phyloP scores from a whole-genome alignment of 345 rosid genomes.

The Melaleuca alternifolia region DNA sequence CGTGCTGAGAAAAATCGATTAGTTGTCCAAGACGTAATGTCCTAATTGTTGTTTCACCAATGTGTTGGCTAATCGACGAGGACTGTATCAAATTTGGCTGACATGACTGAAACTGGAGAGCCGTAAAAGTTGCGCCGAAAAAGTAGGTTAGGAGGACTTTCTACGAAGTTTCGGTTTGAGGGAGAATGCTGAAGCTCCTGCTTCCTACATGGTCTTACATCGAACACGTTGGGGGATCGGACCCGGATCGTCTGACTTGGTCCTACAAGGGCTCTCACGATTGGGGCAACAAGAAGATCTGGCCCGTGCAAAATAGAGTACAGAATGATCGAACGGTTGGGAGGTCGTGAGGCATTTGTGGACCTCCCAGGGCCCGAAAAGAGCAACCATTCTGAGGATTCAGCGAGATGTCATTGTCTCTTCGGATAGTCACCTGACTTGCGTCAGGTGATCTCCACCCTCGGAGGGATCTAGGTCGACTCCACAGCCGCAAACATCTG shows the following conservation, averaged over 20 bases:
- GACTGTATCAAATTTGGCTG: neutral
- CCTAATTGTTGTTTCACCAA: neutral
- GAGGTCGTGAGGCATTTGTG: neutral
- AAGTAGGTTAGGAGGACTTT: neutral
- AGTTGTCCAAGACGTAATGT: rapidly evolving
- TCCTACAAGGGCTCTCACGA: neutral
- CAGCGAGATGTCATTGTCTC: neutral
- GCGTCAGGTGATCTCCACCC: too few relatives aligned
- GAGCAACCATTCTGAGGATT: neutral
- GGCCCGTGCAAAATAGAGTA: neutral
- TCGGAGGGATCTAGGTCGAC: neutral
- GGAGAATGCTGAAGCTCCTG: neutral
- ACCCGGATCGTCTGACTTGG: too few relatives aligned
- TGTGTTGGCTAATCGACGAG: neutral
- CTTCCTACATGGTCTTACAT: neutral
- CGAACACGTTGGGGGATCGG: too few relatives aligned
- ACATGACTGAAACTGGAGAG: neutral
- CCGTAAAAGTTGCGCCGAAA: neutral
- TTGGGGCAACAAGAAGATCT: too few relatives aligned
- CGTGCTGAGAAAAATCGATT: neutral
- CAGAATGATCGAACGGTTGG: neutral
- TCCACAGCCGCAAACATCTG: neutral
- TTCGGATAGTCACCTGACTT: too few relatives aligned
- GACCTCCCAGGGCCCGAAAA: neutral
- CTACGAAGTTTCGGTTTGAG: neutral